A percentile compares a stretch with the other conserved stretches of the same genome.
These are phyloP conservation scores for Zasmidium citrigriseum DNA, from an alignment of 2,329 filamentous ascomycete genomes.

Conservation along the genomic window DNA sequence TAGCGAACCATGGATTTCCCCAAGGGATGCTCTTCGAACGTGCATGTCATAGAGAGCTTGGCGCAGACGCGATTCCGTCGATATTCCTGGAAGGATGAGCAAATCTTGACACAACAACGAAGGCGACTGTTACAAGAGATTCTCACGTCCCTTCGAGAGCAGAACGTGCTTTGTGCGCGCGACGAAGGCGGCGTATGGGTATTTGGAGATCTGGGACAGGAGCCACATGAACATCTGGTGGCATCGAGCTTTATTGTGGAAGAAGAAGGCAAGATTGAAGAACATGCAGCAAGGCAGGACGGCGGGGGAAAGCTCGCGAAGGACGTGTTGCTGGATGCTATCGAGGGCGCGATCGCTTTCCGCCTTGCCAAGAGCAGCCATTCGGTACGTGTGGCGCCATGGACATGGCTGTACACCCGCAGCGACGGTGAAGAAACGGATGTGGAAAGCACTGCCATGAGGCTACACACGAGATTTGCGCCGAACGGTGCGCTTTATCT, in stretches of 20 bases:
- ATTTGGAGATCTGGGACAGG: constrained; percentile 13
- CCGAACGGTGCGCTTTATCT: constrained; percentile 17
- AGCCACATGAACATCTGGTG: neutral
- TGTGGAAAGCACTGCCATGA: constrained; percentile 12
- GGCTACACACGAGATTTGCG: constrained; percentile 15
- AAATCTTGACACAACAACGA: neutral
- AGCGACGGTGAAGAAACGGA: neutral
- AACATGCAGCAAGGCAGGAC: neutral
- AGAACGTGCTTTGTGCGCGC: constrained; percentile 22
- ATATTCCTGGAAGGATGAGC: constrained; percentile 10
- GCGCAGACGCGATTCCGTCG: constrained; percentile 12
- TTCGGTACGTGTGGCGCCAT: constrained; percentile 18
- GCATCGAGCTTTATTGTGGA: neutral
- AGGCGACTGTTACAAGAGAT: constrained; percentile 8
- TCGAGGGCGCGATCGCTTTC: constrained; percentile 21
- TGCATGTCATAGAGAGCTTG: constrained; percentile 27
- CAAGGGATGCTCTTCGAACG: constrained; percentile 36
- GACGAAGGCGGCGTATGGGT: constrained; percentile 14
- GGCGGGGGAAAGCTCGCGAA: constrained; percentile 2
- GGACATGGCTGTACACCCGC: constrained; percentile 22
- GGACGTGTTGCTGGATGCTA: constrained; percentile 27
- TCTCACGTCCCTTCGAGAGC: constrained; percentile 15
- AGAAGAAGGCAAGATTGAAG: constrained; percentile 8
- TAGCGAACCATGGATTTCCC: constrained; percentile 34
- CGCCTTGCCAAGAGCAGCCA: constrained; percentile 13